Conservation (phyloP, 2,329 filamentous ascomycete species). For the Uncinocarpus reesii region DNA sequence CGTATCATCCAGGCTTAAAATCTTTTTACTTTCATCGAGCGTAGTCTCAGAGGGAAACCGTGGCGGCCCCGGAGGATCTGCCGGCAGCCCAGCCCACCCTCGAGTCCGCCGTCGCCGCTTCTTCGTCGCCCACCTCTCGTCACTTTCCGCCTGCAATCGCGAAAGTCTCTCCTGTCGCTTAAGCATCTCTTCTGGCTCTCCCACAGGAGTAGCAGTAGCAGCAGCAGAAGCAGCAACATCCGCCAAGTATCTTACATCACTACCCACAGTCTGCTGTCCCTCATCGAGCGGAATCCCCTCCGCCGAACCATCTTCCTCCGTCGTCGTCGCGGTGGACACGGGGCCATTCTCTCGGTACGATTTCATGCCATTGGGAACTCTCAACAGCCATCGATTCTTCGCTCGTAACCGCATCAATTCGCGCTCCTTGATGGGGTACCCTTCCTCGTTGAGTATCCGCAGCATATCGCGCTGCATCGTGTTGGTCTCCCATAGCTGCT, state of each 20-base stretch:
- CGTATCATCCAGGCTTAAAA: constrained; percentile 52
- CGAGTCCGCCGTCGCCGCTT: constrained; percentile 60
- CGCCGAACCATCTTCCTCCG: no score
- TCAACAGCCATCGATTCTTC: constrained; percentile 58
- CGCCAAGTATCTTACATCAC: no score
- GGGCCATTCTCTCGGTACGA: constrained; percentile 23
- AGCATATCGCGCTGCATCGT: constrained; percentile 64
- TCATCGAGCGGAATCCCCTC: neutral
- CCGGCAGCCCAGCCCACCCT: constrained; percentile 57
- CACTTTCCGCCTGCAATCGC: constrained; percentile 49
- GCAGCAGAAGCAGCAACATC: no score
- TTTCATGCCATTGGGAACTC: constrained; percentile 51
- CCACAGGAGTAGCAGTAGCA: no score
- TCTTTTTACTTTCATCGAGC: constrained; percentile 64
- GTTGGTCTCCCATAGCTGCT: constrained; percentile 69
- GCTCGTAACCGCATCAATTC: constrained; percentile 60
- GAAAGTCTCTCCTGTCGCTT: constrained; percentile 47
- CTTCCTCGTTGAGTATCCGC: constrained; percentile 57
- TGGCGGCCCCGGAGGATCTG: constrained; percentile 57
- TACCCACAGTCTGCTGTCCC: no score
- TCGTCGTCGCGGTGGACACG: neutral
- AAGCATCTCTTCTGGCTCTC: constrained; percentile 40
- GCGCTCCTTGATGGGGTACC: constrained; percentile 60
- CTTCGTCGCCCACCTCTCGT: constrained; percentile 51
- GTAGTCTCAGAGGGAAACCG: constrained; percentile 76